phyloP scores from a whole-genome alignment of 108 stramenopile genomes.

The Pelagomonas calceolata region DNA sequence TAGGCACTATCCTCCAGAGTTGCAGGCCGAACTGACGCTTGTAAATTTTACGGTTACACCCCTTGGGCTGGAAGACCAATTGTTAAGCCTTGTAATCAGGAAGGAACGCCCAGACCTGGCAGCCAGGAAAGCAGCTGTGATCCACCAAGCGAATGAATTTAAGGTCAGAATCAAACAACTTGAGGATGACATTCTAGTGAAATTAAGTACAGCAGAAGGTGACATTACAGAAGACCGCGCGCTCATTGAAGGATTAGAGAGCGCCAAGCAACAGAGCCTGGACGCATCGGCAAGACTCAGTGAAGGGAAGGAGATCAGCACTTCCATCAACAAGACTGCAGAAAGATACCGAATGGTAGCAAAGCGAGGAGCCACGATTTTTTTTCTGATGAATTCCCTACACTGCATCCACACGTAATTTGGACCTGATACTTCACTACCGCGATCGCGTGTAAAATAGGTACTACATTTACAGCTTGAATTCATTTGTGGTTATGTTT shows the following conservation, averaged over 20 bases:
- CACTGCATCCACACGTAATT: slow-evolving; percentile 40
- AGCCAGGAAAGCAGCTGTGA: slow-evolving; percentile 37
- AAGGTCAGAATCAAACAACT: slow-evolving; percentile 54
- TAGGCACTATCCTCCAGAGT: slow-evolving; percentile 50
- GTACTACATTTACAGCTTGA: slow-evolving; percentile 58
- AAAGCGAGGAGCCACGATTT: slow-evolving; percentile 42
- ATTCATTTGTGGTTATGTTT: slow-evolving; percentile 51
- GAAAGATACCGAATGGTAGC: slow-evolving; percentile 58
- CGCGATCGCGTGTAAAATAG: slow-evolving; percentile 12
- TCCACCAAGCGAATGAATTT: slow-evolving; percentile 53
- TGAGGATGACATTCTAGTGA: slow-evolving; percentile 54
- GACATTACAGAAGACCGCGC: slow-evolving; percentile 44
- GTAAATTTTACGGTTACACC: slow-evolving; percentile 59
- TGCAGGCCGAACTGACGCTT: slow-evolving; percentile 52
- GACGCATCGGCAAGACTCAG: slow-evolving; percentile 12
- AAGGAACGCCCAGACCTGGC: slow-evolving; percentile 56
- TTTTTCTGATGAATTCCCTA: slow-evolving; percentile 56
- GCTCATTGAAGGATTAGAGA: slow-evolving; percentile 52
- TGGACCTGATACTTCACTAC: too few relatives aligned
- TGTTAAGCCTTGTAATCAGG: slow-evolving; percentile 43
- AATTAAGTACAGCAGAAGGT: slow-evolving; percentile 51
- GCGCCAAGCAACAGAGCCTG: slow-evolving; percentile 43
- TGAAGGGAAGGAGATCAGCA: slow-evolving; percentile 14
- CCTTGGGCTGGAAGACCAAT: slow-evolving; percentile 51
- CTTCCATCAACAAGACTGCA: slow-evolving; percentile 36